Evolutionary conservation across 495 filamentous ascomycete genomes (phyloP).

Genomic region (Aspergillus saccharolyticus): DNA sequence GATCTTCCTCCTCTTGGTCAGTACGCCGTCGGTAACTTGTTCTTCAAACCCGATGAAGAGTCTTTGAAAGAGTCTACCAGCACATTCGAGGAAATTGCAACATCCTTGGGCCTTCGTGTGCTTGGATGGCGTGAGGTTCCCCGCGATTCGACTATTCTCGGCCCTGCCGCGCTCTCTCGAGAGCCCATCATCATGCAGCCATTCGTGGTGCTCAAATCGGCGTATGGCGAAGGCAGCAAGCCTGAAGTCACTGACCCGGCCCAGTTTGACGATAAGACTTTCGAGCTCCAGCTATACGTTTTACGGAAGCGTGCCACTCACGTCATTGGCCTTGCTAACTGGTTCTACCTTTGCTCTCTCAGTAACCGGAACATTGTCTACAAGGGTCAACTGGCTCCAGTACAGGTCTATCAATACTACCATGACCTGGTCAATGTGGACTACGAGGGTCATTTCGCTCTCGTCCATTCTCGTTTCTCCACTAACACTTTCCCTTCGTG

Average conservation of each 20-base stretch:
- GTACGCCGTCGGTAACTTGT: conserved; percentile 96
- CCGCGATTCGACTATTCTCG: conserved; percentile 84
- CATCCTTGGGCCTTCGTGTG: conserved; percentile 79
- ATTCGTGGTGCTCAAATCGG: conserved; percentile 82
- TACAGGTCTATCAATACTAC: conserved; percentile 99
- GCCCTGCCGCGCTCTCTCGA: conserved; percentile 85
- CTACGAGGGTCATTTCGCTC: conserved; percentile 95
- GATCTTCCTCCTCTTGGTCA: conserved; percentile 83
- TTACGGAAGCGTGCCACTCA: conserved; percentile 93
- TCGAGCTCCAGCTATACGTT: conserved; percentile 92
- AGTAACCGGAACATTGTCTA: conserved; percentile 99
- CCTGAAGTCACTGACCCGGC: conserved; percentile 75
- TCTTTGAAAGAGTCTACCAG: conserved; percentile 79
- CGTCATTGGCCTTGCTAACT: conserved; percentile 91
- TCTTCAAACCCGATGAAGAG: conserved; percentile 95
- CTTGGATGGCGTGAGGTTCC: conserved; percentile 97
- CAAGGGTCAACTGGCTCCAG: conserved; percentile 93
- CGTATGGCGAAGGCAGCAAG: conserved; percentile 80
- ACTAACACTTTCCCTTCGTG: conserved; percentile 99
- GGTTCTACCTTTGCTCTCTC: conserved; percentile 98
- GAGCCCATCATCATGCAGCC: conserved; percentile 95
- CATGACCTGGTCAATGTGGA: conserved; percentile 96
- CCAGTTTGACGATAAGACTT: conserved; percentile 75
- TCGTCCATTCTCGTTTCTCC: conserved; percentile 97
- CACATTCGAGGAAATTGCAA: conserved; percentile 88